Base-by-base conservation (phyloP, 495 filamentous ascomycete genomes). In the Amphirosellinia nigrospora region DNA sequence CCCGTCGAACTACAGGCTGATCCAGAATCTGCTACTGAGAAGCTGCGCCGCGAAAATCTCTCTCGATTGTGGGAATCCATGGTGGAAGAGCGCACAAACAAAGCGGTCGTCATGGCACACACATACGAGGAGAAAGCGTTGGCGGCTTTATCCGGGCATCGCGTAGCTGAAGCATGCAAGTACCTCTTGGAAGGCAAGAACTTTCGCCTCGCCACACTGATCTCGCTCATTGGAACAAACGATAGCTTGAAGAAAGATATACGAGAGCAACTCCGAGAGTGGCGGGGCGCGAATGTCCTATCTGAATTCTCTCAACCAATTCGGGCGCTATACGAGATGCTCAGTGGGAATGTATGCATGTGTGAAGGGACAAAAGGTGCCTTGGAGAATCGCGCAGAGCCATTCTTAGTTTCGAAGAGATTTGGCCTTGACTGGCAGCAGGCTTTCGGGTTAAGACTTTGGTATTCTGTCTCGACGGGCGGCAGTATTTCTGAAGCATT, bases 351-450 rank as follows among this genome's bases (percentile, higher is more conserved):
- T 71, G 87, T 92, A 32, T 89, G 92, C 67, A 86, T 89, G 46
- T 93, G 92, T 66, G 89, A 94, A 48, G 95, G 96, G 26, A 89
- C 91, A 68, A 88, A 86, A 66, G 89, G 88, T 61, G 84, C 87
- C 1, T 72, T 88, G 2, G 96, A 99, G 77, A 91, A 97, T 79
- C 87, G 91, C 56, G 86, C 90, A 9, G 86, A 86, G 19, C 89
- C 88, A 0, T 97, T 98, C 72, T 84, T 87, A 45, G 90, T 98
- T 65, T 90, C 92, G 5, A 86, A 91, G 70, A 88, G 89, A 19
- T 99, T 98, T 75, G 87, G 89, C 9, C 83, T 99, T 39, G 91
- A 96, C 77, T 99, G 96, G 96, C 88, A 91, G 79, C 93, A 96
- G 72, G 90, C 93, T 1, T 97, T 99, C 77, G 96, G 93, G 16